These are phyloP conservation scores for Cubamyces lactineus DNA, from an alignment of 768 basidiomycete species.

Conservation along the genomic window DNA sequence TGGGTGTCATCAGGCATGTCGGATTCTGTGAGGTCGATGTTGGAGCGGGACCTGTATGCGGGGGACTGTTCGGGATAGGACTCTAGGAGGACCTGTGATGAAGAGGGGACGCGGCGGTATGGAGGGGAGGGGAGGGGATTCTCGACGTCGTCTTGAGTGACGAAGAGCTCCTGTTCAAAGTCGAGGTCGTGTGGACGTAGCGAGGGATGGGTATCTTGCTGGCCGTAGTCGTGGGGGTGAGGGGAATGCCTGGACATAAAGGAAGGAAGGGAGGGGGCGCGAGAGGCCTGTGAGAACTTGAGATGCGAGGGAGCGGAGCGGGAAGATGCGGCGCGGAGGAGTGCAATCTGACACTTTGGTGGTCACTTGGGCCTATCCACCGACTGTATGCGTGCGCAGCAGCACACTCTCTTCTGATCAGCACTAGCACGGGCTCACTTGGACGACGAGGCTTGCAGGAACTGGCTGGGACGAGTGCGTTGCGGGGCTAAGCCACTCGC, in stretches of 20 bases:
- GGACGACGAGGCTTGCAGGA: too few relatives aligned
- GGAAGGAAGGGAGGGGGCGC: background rate
- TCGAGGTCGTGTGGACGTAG: conserved; percentile 12
- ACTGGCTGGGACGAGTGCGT: background rate
- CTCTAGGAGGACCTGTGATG: conserved; percentile 38
- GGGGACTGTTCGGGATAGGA: conserved; percentile 29
- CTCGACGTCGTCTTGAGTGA: conserved; percentile 23
- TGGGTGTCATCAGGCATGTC: conserved; percentile 30
- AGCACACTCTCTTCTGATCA: too few relatives aligned
- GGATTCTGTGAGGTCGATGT: conserved; percentile 25
- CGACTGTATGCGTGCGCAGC: too few relatives aligned
- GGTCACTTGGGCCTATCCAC: too few relatives aligned
- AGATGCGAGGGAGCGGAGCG: conserved; percentile 4
- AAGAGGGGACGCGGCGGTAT: conserved; percentile 40
- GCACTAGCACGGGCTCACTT: too few relatives aligned
- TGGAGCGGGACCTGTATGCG: conserved; percentile 31
- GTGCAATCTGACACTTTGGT: too few relatives aligned
- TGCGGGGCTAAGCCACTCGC: background rate
- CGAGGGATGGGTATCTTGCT: background rate
- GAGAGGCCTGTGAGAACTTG: background rate
- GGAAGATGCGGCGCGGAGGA: conserved; percentile 9
- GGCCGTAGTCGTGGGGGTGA: conserved; percentile 8
- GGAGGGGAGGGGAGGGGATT: conserved; percentile 41
- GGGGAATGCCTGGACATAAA: conserved; percentile 10
- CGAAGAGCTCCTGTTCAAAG: conserved; percentile 26